Conservation (phyloP, 306 rosid genomes). For the Sphenostylis stenocarpa region DNA sequence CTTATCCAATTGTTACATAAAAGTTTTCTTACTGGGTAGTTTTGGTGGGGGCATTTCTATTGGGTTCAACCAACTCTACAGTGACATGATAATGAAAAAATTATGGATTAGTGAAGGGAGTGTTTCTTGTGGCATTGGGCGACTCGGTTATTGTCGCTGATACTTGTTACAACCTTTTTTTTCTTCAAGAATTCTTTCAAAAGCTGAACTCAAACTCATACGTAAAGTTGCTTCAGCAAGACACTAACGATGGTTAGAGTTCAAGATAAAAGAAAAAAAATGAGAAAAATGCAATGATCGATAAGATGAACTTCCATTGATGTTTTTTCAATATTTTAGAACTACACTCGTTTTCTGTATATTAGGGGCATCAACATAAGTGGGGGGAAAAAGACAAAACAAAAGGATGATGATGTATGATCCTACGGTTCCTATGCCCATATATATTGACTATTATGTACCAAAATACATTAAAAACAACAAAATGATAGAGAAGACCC, state of each 20-base stretch:
- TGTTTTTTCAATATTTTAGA: conserved; percentile 23
- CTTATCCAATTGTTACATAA: conserved; percentile 27
- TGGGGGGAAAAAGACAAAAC: conserved; percentile 23
- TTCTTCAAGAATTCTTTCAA: background rate
- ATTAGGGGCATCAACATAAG: conserved; percentile 28
- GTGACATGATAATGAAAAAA: background rate
- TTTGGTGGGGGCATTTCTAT: conserved; percentile 8
- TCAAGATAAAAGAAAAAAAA: background rate
- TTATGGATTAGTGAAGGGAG: background rate
- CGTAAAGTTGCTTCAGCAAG: no score
- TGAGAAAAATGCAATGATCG: background rate
- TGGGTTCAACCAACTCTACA: conserved; percentile 12
- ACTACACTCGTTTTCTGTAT: conserved; percentile 28
- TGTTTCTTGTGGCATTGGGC: background rate
- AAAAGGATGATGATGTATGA: conserved; percentile 25
- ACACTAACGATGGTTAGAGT: no score
- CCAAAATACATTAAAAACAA: conserved; percentile 37
- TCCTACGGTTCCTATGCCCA: conserved; percentile 52
- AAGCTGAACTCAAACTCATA: background rate
- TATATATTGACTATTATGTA: conserved; percentile 46
- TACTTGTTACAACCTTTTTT: background rate
- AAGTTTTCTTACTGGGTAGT: background rate
- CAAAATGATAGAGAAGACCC: conserved; percentile 21
- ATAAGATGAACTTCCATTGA: conserved; percentile 20
- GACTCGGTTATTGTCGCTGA: background rate